Base-by-base conservation (phyloP, 371 early-diverging fungal genomes). In the Haplosporangium sp. region DNA sequence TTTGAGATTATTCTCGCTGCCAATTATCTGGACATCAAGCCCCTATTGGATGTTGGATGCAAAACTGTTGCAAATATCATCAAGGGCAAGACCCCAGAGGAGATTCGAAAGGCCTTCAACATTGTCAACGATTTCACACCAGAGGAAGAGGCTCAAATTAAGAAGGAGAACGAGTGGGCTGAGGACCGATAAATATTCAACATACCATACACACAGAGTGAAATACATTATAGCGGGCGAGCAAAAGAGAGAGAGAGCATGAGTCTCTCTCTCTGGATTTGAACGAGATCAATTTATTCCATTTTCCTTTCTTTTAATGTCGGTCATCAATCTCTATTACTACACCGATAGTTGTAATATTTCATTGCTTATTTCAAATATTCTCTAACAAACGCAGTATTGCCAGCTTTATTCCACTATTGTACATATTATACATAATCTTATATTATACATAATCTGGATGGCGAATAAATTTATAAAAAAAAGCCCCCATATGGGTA, bases 21-120 rank as follows among this genome's bases (percentile, higher is more conserved):
- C 60, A 98, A 98, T 86, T 96, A 97, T 83, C 89, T 98, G 70
- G 97, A 98, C 85, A 97, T 98, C 86, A 96, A 96, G 88, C 94
- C 92, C 34, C 87, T 98, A 66, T 85, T 98, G 56, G 97, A 97
- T 84, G 91, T 97, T 45, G 96, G 96, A 37, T 98, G 98, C 88
- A 97, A 97, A 88, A 97, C 95, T 34, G 96, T 97, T 58, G 99
- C 99, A 65, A 96, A 97, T 84, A 97, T 97, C 96, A 97, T 99
- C 87, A 95, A 95, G 83, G 96, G 84, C 58, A 97, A 97, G 89
- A 89, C 92, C 27, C 94, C 96, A 13, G 96, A 97, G 84, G 97
- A 99, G 77, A 96, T 98, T 77, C 91, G 99, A 65, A 92, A 92
- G 76, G 90, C 90, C 69, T 99, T 99, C 88, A 96, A 96, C 85